Conservation (phyloP, 2,329 filamentous ascomycete species). For the Myriosclerotinia curreyana region DNA sequence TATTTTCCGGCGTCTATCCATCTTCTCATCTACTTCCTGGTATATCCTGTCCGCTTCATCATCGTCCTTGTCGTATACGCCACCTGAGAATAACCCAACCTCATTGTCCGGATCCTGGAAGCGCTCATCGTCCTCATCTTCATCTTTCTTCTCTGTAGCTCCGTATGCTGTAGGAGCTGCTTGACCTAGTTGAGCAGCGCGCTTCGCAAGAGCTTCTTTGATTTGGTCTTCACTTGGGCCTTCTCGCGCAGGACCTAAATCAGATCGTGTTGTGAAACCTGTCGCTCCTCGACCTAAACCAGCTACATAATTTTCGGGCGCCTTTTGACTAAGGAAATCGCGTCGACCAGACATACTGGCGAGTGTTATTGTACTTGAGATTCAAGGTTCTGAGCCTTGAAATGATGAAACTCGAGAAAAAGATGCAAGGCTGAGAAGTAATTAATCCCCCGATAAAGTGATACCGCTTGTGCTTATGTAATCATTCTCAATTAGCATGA, state of each 20-base stretch:
- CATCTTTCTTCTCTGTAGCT: slow-evolving; percentile 49
- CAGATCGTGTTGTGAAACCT: slow-evolving; percentile 94
- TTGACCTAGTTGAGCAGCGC: slow-evolving; percentile 76
- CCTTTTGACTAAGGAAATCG: slow-evolving; percentile 85
- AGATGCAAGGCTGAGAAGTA: slow-evolving; percentile 16
- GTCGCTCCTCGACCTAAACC: slow-evolving; percentile 97
- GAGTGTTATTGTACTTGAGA: background rate
- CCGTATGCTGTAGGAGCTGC: slow-evolving; percentile 73
- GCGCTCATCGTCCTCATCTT: slow-evolving; percentile 73
- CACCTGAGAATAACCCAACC: slow-evolving; percentile 89
- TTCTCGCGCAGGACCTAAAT: slow-evolving; percentile 91
- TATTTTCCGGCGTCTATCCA: slow-evolving; percentile 82
- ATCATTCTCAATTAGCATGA: background rate
- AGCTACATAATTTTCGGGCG: slow-evolving; percentile 86
- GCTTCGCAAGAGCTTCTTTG: slow-evolving; percentile 93
- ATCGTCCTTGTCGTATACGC: slow-evolving; percentile 95
- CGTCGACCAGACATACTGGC: slow-evolving; percentile 50
- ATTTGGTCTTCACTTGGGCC: slow-evolving; percentile 97
- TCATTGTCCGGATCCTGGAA: slow-evolving; percentile 98
- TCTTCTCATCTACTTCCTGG: slow-evolving; percentile 92
- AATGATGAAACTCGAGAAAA: slow-evolving; percentile 3
- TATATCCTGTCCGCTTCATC: slow-evolving; percentile 97
- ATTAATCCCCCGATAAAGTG: slow-evolving; percentile 3
- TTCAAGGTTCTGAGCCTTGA: slow-evolving; percentile 6
- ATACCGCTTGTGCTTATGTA: slow-evolving; percentile 4